Evolutionary conservation across 768 basidiomycete species (phyloP).

Genomic region (Lactarius hengduanensis): DNA sequence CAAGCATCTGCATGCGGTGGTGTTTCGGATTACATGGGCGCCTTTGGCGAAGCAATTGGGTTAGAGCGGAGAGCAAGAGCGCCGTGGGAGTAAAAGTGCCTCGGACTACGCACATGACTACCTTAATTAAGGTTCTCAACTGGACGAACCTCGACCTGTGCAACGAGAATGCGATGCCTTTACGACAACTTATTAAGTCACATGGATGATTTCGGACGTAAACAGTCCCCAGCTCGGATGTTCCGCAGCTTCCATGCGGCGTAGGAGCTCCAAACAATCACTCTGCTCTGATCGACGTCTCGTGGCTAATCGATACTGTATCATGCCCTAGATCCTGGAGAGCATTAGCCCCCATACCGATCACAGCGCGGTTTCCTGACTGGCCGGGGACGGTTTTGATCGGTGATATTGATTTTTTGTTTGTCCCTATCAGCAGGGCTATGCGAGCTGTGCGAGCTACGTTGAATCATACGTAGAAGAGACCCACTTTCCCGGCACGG

Average conservation of each 20-base stretch:
- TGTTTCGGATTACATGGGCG: constrained; percentile 26
- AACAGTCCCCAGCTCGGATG: neutral
- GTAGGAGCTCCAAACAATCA: neutral
- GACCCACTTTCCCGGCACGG: no score
- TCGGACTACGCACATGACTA: neutral
- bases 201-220: neutral
- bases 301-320: neutral
- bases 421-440: constrained; percentile 12
- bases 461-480: no score
- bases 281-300: neutral
- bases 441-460: neutral
- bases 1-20: constrained; percentile 53
- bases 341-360: neutral
- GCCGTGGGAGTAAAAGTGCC: neutral
- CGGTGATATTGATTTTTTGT: constrained; percentile 8
- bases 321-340: neutral
- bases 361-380: neutral
- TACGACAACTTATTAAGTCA: neutral
- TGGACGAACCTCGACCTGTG: neutral
- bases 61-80: neutral
- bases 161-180: neutral
- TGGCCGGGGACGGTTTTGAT: constrained; percentile 10
- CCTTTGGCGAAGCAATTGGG: constrained; percentile 5
- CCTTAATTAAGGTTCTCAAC: neutral
- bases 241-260: neutral